A percentile compares a stretch with the other conserved stretches of the same genome.
These are phyloP conservation scores for Rhinocladiella similis DNA, from an alignment of 2,329 filamentous ascomycete genomes.

Conservation along the genomic window DNA sequence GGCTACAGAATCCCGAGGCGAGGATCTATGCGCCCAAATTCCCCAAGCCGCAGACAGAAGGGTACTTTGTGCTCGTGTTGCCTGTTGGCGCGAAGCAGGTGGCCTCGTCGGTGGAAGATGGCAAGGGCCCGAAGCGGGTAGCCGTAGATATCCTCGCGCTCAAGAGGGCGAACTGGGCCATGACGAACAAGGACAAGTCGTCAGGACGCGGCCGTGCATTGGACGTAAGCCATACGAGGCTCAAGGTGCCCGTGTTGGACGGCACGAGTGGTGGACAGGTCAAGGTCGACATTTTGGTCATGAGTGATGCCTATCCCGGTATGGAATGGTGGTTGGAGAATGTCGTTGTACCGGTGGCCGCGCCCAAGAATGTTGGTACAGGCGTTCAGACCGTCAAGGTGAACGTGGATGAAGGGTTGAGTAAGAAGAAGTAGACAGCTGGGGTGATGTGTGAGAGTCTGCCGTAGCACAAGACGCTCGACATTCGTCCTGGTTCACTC, in stretches of 20 bases:
- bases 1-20: constrained; percentile 57
- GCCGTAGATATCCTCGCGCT: constrained; percentile 73
- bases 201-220: constrained; percentile 29
- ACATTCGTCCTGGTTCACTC: no score
- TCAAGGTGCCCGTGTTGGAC: constrained; percentile 23
- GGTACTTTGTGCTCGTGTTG: constrained; percentile 82
- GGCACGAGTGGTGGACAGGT: constrained; percentile 32
- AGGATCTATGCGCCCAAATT: constrained; percentile 85
- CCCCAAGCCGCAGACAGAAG: constrained; percentile 91
- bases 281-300: constrained; percentile 72
- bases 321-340: constrained; percentile 62
- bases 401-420: constrained; percentile 25
- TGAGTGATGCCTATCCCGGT: constrained; percentile 86
- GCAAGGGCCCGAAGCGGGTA: no score
- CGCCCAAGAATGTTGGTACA: constrained; percentile 16
- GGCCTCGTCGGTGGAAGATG: constrained; percentile 35
- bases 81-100: constrained; percentile 26
- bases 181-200: constrained; percentile 27
- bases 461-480: no score
- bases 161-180: constrained; percentile 78
- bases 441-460: no score
- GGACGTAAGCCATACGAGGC: constrained; percentile 22
- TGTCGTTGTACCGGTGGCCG: constrained; percentile 49
- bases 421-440: constrained; percentile 19
- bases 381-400: constrained; percentile 24